Conservation (phyloP, 2,329 filamentous ascomycete species). For the Botryotinia convoluta region DNA sequence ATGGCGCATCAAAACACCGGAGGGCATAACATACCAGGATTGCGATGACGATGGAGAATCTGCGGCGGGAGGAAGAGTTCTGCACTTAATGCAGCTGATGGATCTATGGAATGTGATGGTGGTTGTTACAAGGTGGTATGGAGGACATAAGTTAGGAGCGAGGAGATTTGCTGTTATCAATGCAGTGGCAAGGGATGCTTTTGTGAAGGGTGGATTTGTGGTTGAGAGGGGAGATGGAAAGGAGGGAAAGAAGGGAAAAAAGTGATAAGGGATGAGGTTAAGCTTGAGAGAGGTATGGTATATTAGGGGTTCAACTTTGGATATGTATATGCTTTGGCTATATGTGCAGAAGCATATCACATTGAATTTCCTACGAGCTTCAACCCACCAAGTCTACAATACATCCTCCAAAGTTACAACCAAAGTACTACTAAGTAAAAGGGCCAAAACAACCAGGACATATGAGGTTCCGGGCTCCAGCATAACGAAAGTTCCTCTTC, state of each 20-base stretch:
- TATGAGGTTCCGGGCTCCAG: not conserved
- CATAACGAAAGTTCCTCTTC: not conserved
- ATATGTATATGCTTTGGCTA: not conserved
- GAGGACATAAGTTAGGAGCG: conserved; percentile 83
- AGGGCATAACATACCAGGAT: conserved; percentile 69
- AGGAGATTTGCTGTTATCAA: conserved; percentile 91
- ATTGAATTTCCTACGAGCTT: not conserved
- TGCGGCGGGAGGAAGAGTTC: conserved; percentile 78
- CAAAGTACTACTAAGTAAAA: not conserved
- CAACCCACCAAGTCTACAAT: not conserved
- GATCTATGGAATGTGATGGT: conserved; percentile 91
- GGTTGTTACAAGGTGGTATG: conserved; percentile 93
- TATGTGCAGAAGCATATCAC: not conserved
- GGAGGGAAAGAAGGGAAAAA: conserved; percentile 43
- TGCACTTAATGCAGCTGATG: conserved; percentile 94
- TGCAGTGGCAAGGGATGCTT: conserved; percentile 75
- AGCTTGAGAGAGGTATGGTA: not conserved
- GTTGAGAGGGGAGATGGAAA: conserved; percentile 45
- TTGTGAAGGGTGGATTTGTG: conserved; percentile 73
- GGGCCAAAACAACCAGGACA: not conserved
- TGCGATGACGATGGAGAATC: conserved; percentile 96
- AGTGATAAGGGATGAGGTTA: not conserved
- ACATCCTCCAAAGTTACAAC: not conserved
- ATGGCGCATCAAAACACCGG: conserved; percentile 71
- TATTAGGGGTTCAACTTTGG: not conserved